phyloP scores from a whole-genome alignment of 306 rosid genomes.

The Albizia julibrissin region DNA sequence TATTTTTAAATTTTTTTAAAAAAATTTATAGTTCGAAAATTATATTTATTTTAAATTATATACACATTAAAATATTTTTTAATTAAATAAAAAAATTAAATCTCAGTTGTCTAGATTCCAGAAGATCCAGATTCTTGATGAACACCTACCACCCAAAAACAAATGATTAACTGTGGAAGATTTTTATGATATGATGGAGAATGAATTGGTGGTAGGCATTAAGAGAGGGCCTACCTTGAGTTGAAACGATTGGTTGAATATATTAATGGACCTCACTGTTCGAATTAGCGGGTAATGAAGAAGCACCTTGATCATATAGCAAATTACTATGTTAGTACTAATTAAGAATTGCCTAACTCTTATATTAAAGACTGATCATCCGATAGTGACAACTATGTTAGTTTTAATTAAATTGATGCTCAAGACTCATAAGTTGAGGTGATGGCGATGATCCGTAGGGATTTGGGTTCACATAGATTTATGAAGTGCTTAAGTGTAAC shows the following conservation, averaged over 20 bases:
- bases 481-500: too few relatives aligned
- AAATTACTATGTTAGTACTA: not conserved
- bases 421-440: not conserved
- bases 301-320: not conserved
- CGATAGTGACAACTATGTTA: not conserved
- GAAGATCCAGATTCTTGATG: not conserved
- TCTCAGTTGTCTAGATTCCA: too few relatives aligned
- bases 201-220: constrained; percentile 35
- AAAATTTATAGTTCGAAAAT: too few relatives aligned
- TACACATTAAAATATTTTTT: too few relatives aligned
- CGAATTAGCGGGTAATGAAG: constrained; percentile 16
- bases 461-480: too few relatives aligned
- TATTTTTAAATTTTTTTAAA: too few relatives aligned
- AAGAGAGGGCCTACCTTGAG: constrained; percentile 36
- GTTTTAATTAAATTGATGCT: not conserved
- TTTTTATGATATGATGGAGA: constrained; percentile 9
- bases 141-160: not conserved
- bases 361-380: too few relatives aligned
- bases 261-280: not conserved
- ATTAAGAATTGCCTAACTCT: not conserved
- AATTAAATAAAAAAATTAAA: too few relatives aligned
- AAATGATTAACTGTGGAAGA: not conserved
- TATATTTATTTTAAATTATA: too few relatives aligned
- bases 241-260: not conserved
- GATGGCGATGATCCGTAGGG: too few relatives aligned